Percentiles rank a stretch among this genome's conserved stretches.
These are phyloP conservation scores for Hypoxylon rickii DNA, from an alignment of 495 filamentous ascomycete species.

Conservation along the genomic window DNA sequence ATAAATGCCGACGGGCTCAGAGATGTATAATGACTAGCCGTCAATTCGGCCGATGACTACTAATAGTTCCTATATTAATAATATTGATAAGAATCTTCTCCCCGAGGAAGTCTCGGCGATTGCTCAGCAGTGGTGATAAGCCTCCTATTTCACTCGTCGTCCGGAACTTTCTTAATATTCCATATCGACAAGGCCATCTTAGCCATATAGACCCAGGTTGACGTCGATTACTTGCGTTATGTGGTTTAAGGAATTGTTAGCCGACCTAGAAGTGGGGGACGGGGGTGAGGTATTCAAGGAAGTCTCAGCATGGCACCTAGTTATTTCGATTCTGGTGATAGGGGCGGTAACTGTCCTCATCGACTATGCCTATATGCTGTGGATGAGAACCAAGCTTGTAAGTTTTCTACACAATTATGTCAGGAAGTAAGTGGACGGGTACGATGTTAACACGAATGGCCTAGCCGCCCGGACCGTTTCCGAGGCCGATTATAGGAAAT, in stretches of 20 bases:
- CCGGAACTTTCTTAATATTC: no score
- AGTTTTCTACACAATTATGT: neutral
- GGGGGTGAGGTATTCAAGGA: constrained; percentile 12
- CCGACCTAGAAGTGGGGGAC: constrained; percentile 9
- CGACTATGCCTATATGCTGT: constrained; percentile 57
- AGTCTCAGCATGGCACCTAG: constrained; percentile 23
- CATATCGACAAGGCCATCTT: no score
- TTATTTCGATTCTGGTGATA: constrained; percentile 33
- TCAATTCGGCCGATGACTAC: constrained; percentile 8
- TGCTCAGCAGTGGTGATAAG: no score
- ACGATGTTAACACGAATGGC: neutral
- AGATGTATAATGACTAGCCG: constrained; percentile 18
- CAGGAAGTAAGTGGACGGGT: neutral
- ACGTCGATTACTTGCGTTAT: no score
- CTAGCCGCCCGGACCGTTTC: constrained; percentile 62
- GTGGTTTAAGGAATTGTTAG: constrained; percentile 30
- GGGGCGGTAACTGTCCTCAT: constrained; percentile 39
- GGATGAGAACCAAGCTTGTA: constrained; percentile 50
- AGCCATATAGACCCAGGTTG: no score
- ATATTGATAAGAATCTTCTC: constrained; percentile 15
- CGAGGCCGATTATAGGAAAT: constrained; percentile 57
- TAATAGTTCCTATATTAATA: neutral
- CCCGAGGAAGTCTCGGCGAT: no score
- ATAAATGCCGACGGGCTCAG: constrained; percentile 33
- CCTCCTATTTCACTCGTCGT: no score